Conservation (phyloP, 176 grass and related monocot species). For the Pharus latifolius region DNA sequence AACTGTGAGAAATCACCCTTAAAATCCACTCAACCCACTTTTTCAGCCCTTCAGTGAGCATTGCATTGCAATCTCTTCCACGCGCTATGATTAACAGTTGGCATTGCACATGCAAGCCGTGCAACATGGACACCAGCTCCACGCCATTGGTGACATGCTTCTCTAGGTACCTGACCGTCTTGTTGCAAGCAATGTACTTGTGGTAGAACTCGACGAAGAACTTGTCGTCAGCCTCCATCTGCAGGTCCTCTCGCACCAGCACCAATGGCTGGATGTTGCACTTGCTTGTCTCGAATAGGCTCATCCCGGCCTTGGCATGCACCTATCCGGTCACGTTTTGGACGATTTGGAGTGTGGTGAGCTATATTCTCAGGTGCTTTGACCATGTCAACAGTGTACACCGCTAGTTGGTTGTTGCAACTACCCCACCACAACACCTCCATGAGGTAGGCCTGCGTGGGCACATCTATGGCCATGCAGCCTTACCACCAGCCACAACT, state of each 20-base stretch:
- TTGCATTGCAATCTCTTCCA: conserved; percentile 31
- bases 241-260: conserved; percentile 31
- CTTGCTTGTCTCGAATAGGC: conserved; percentile 19
- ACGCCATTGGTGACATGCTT: conserved; percentile 60
- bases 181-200: conserved; percentile 24
- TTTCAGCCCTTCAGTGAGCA: conserved; percentile 56
- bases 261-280: not conserved
- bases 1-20: too few species aligned
- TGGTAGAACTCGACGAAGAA: conserved; percentile 72
- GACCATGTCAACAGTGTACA: conserved; percentile 60
- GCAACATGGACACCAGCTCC: conserved; percentile 46
- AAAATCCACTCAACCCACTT: too few species aligned
- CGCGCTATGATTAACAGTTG: conserved; percentile 35
- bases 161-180: conserved; percentile 51
- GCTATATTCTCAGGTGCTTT: conserved; percentile 24
- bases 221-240: conserved; percentile 61
- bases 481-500: conserved; percentile 45
- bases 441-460: conserved; percentile 34
- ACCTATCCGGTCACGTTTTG: conserved; percentile 31
- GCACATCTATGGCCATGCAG: conserved; percentile 53
- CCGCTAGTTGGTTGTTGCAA: conserved; percentile 24
- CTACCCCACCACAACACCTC: conserved; percentile 43
- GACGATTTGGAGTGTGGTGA: conserved; percentile 55
- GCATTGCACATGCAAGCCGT: conserved; percentile 39
- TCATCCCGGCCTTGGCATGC: conserved; percentile 9